Evolutionary conservation across 2,329 filamentous ascomycete genomes (phyloP).

Genomic region (Pestalotiopsis sp.): DNA sequence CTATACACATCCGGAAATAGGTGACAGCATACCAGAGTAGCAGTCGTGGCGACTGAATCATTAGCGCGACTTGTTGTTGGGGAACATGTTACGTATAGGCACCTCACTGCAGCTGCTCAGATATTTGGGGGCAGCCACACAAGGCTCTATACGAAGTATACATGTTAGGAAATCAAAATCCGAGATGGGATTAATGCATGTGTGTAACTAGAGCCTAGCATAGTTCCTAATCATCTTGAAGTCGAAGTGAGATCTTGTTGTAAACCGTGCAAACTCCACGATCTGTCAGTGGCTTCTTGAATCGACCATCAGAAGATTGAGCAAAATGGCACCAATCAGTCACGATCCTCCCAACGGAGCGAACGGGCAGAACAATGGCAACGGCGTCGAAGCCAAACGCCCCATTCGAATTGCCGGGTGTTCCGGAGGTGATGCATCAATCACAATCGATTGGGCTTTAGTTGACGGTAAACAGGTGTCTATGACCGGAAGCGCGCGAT

Average conservation of each 20-base stretch:
- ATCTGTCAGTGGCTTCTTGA: neutral
- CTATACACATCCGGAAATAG: neutral
- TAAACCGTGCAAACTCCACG: neutral
- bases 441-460: too few relatives aligned
- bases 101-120: neutral
- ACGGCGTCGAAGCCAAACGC: neutral
- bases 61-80: constrained; percentile 7
- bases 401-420: neutral
- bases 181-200: neutral
- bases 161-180: neutral
- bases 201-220: neutral
- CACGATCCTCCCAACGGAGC: neutral
- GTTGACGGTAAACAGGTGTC: constrained; percentile 28
- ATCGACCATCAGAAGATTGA: neutral
- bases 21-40: neutral
- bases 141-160: neutral
- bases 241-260: neutral
- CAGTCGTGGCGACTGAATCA: constrained; percentile 16
- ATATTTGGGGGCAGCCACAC: neutral
- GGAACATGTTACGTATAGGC: neutral
- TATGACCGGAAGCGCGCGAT: constrained; percentile 44
- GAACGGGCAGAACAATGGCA: neutral
- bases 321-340: neutral
- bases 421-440: neutral
- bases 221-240: neutral